Conservation (phyloP, 257 asterid genomes). For the Cordia subcordata region DNA sequence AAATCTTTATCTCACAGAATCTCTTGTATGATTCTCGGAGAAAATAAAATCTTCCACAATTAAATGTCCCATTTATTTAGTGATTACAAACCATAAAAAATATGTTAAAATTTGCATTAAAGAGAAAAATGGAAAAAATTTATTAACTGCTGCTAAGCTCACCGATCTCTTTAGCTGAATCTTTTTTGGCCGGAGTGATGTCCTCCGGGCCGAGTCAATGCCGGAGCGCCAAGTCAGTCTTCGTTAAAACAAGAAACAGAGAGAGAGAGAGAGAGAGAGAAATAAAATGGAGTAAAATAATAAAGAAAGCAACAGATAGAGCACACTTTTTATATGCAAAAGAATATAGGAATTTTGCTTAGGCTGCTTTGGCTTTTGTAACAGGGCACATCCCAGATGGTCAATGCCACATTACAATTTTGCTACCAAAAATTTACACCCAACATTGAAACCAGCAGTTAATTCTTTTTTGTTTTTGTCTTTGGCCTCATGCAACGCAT, state of each 20-base stretch:
- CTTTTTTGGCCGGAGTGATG: conserved; percentile 32
- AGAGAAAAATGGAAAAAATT: conserved; percentile 7
- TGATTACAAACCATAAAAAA: conserved; percentile 22
- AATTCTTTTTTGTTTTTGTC: neutral
- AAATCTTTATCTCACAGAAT: conserved; percentile 30
- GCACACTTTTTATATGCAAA: neutral
- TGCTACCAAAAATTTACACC: neutral
- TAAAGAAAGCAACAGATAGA: conserved; percentile 6
- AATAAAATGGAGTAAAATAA: conserved; percentile 8
- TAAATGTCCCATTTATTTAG: conserved; percentile 26
- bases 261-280: conserved; percentile 27
- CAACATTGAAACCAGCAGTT: neutral
- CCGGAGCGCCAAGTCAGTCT: conserved; percentile 55
- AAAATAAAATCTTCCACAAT: conserved; percentile 37
- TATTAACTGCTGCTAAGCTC: conserved; percentile 28
- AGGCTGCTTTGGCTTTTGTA: neutral
- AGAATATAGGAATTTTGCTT: neutral
- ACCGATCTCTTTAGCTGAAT: conserved; percentile 50
- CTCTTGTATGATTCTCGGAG: conserved; percentile 24
- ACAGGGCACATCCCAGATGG: neutral
- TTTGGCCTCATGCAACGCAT: conserved; percentile 21
- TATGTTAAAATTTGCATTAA: conserved; percentile 12
- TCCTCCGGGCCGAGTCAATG: conserved; percentile 45
- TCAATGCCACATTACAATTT: neutral
- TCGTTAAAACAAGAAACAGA: conserved; percentile 24